Evolutionary conservation across 192 early-diverging fungal genomes (phyloP), one percentile per base, ranked within the genome.

Genomic region (Mycoemilia scoparia): DNA sequence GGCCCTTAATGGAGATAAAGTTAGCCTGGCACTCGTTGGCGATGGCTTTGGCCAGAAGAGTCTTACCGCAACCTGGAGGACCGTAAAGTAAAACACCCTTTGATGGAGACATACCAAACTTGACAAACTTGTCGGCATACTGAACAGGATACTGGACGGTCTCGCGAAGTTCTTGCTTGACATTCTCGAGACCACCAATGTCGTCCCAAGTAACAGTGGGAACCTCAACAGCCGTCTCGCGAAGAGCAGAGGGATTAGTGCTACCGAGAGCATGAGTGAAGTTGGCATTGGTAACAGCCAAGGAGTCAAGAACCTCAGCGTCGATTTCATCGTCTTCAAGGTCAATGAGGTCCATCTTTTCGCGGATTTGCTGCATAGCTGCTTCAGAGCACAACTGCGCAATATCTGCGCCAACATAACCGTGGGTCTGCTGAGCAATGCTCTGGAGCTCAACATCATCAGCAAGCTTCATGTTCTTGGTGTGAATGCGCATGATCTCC

Each of bases 21-120:
- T 96, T 97, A 54, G 93, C 90, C 60, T 97, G 93, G 66, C 93
- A 96, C 64, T 97, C 93, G 61, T 90, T 95, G 43, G 93, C 93
- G 57, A 97, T 96, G 11, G 93, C 93, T 75, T 97, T 97, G 54
- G 93, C 93, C 39, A 97, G 66, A 38, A 97, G 66, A 7, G 93
- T 97, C 59, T 97, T 97, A 70, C 93, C 93, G 46, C 85, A 89
- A 25, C 93, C 93, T 27, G 93, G 93, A 19, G 93, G 93, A 21
- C 93, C 93, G 51, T 96, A 97, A 73, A 97, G 93, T 52, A 97
- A 63, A 16, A 97, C 93, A 56, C 93, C 93, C 66, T 89, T 91
- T 24, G 79, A 83, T 13, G 93, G 90, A 32, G 60, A 39, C 60
- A 51, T 97, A 51, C 93, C 93, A 57, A 97, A 96, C 72, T 97